phyloP scores from a whole-genome alignment of 345 rosid species.

The Boechera retrofracta region DNA sequence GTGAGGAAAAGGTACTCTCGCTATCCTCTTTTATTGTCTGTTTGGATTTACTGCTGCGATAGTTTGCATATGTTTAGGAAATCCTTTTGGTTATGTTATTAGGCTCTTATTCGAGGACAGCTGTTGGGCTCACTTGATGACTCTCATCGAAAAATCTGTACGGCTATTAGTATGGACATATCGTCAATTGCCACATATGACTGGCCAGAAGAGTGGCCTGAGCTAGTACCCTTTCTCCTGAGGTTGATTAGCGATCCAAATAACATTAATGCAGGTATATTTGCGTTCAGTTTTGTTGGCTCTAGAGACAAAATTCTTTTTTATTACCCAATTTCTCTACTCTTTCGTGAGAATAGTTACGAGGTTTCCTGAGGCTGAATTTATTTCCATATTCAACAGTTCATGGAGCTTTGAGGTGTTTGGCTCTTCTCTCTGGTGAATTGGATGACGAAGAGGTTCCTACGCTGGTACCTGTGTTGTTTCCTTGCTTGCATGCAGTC shows the following conservation, averaged over 20 bases:
- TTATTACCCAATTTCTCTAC: conserved; percentile 8
- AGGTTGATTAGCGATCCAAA: conserved; percentile 66
- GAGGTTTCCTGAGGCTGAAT: conserved; percentile 25
- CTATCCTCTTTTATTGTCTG: conserved; percentile 14
- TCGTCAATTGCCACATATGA: conserved; percentile 80
- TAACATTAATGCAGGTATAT: conserved; percentile 71
- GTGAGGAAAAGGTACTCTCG: conserved; percentile 70
- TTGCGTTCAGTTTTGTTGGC: neutral
- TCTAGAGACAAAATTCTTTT: neutral
- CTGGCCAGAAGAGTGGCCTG: conserved; percentile 97
- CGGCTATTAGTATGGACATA: conserved; percentile 85
- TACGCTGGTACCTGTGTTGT: conserved; percentile 68
- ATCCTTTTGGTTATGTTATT: conserved; percentile 41
- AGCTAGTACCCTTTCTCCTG: conserved; percentile 77
- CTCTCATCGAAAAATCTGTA: conserved; percentile 78
- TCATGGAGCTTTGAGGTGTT: conserved; percentile 85
- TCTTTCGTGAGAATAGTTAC: conserved; percentile 16
- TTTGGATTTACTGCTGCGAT: conserved; percentile 10
- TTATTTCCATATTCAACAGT: conserved; percentile 54
- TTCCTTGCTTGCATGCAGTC: conserved; percentile 79
- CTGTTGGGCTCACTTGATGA: conserved; percentile 79
- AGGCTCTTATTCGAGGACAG: conserved; percentile 76
- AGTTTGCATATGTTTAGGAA: neutral
- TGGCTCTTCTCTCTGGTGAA: conserved; percentile 84
- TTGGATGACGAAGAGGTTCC: conserved; percentile 86